Evolutionary conservation across 2,329 filamentous ascomycete genomes (phyloP).

Genomic region (Trichoderma pleuroti): DNA sequence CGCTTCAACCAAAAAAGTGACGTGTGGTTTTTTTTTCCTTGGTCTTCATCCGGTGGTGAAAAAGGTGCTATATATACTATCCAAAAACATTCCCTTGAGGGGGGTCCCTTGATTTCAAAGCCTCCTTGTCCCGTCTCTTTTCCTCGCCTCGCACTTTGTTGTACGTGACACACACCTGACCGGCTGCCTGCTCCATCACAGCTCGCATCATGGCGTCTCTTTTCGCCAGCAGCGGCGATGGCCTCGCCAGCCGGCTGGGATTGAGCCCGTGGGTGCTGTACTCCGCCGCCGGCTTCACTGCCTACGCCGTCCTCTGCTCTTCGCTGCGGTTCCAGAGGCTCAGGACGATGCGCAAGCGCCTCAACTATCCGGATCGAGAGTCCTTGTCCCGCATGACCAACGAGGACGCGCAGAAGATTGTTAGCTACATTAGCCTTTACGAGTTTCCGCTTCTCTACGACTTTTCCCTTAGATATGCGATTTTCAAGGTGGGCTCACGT

Average conservation of each 20-base stretch:
- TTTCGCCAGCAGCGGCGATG: background rate
- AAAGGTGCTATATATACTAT: background rate
- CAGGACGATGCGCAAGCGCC: constrained; percentile 28
- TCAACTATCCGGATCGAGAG: constrained; percentile 34
- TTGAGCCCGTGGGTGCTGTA: constrained; percentile 14
- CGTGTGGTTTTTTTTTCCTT: background rate
- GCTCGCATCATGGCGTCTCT: background rate
- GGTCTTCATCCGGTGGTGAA: background rate
- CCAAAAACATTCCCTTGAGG: background rate
- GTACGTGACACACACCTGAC: too few relatives aligned
- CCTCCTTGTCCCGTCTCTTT: background rate
- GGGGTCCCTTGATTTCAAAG: background rate
- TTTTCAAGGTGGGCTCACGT: constrained; percentile 36
- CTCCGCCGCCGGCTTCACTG: constrained; percentile 24
- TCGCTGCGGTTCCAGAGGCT: constrained; percentile 37
- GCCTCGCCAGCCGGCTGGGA: background rate
- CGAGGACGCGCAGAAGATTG: constrained; percentile 44
- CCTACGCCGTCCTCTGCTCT: constrained; percentile 36
- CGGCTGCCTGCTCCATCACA: too few relatives aligned
- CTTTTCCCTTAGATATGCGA: constrained; percentile 36
- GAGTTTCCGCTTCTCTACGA: constrained; percentile 41
- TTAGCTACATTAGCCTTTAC: constrained; percentile 31
- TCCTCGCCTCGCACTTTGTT: background rate
- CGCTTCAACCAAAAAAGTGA: background rate
- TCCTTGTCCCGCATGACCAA: constrained; percentile 41